Base-by-base conservation (phyloP, 2,329 filamentous ascomycete genomes). In the Cladosporium sp. region DNA sequence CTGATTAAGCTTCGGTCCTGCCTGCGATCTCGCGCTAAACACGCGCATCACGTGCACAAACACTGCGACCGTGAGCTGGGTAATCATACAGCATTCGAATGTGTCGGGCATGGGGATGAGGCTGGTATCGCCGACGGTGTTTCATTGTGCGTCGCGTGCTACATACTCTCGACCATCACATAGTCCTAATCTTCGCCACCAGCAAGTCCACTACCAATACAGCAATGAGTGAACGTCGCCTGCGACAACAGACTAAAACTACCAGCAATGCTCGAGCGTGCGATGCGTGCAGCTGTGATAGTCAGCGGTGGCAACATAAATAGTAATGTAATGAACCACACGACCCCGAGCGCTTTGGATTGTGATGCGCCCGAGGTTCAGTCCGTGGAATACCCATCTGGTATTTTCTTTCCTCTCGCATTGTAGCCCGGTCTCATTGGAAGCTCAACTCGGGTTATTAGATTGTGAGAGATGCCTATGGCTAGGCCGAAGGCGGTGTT, bases 371-470 rank as follows among this genome's bases (percentile, higher is more conserved):
- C 21, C 61, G 66, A 66, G 69, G 65, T 69, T 72, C 72, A 71
- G 69, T 72, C 71, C 68, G 56, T 65, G 66, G 33, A 21, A 37
- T 23, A 33, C 50, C 61, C 61, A 55, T n/a, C 69, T 66, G 70
- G 80, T 77, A 74, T 67, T 83, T 74, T 64, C 69, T 90, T 75
- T 91, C 78, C 87, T 89, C 88, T 85, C 80, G 84, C 85, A 83
- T 88, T 89, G 87, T 90, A 89, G 89, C 88, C 86, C 87, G 78
- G 77, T 80, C 83, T 82, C 84, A 88, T 79, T 69, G 77, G 31
- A 70, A 72, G 78, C 78, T 81, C 72, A 70, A 70, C 71, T 81
- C 77, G 86, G 86, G 86, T 83, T 88, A 89, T 89, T 89, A 88
- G 86, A 90, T 88, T 81, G 85, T 83, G 84, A 86, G 88, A 90